A percentile compares a stretch with the other conserved stretches of the same genome.
phyloP scores from a whole-genome alignment of 2,329 filamentous ascomycete genomes.

The Chalara sp. region DNA sequence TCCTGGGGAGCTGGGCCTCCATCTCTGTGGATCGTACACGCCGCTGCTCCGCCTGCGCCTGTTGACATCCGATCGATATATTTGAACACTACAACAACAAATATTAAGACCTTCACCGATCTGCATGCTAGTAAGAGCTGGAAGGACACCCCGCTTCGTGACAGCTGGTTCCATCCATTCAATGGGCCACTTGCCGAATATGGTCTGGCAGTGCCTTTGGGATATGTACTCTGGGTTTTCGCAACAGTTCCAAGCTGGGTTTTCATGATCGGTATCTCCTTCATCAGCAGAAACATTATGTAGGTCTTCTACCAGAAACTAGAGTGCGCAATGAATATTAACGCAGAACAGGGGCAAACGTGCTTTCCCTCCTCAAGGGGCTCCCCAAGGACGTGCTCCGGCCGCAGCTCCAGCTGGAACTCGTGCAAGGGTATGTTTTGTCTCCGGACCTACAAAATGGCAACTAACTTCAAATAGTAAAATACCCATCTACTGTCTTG shows the following conservation, averaged over 20 bases:
- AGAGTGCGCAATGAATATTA: slow-evolving; percentile 13
- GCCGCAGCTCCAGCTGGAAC: slow-evolving; percentile 10
- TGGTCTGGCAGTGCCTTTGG: slow-evolving; percentile 55
- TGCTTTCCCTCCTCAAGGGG: slow-evolving; percentile 6
- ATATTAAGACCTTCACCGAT: slow-evolving; percentile 54
- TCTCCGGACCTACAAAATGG: no score
- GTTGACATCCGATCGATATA: slow-evolving; percentile 58
- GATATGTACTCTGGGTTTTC: slow-evolving; percentile 61
- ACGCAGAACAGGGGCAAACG: slow-evolving; percentile 20
- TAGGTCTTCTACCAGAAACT: slow-evolving; percentile 37
- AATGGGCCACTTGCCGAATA: slow-evolving; percentile 59
- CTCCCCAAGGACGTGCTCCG: slow-evolving; percentile 10
- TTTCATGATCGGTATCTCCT: slow-evolving; percentile 70
- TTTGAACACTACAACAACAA: slow-evolving; percentile 64
- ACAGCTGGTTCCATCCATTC: slow-evolving; percentile 71
- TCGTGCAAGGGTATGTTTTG: slow-evolving; percentile 4
- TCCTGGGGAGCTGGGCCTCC: slow-evolving; percentile 61
- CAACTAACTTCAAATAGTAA: no score
- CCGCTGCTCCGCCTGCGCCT: slow-evolving; percentile 57
- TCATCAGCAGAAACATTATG: slow-evolving; percentile 70
- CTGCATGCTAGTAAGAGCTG: slow-evolving; percentile 50
- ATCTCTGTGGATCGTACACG: slow-evolving; percentile 58
- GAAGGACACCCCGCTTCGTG: slow-evolving; percentile 40
- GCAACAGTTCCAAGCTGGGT: slow-evolving; percentile 65
- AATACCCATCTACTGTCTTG: no score